Evolutionary conservation across 1,284 basidiomycete species (phyloP).

Genomic region (Sporisorium reilianum): DNA sequence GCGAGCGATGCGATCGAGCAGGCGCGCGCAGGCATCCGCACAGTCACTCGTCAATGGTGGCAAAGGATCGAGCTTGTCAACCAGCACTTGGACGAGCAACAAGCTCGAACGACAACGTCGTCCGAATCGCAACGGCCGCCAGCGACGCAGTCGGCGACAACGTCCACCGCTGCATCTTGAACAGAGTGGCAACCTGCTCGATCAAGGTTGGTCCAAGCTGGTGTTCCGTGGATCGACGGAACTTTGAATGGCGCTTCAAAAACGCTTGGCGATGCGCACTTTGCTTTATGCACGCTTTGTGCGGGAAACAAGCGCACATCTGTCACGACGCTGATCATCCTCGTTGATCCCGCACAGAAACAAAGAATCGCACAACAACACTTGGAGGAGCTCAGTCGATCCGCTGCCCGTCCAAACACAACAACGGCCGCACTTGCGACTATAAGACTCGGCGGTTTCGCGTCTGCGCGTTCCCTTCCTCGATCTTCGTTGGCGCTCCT

Average conservation of each 20-base stretch:
- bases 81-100: conserved; percentile 12
- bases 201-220: not conserved
- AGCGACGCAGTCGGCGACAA: not conserved
- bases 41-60: conserved; percentile 27
- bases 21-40: conserved; percentile 18
- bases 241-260: not conserved
- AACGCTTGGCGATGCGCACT: not conserved
- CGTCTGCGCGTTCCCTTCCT: not conserved
- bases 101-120: not conserved
- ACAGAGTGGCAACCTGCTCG: not conserved
- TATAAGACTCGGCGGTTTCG: not conserved
- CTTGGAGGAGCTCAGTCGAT: not conserved
- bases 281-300: too few species aligned
- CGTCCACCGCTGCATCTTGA: not conserved
- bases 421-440: not conserved
- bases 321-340: not conserved
- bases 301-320: too few species aligned
- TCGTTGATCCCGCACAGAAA: not conserved
- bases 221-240: not conserved
- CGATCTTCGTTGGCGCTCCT: not conserved
- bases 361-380: not conserved
- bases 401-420: not conserved
- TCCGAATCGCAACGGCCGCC: not conserved
- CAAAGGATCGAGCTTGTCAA: conserved; percentile 18
- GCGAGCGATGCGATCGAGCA: conserved; percentile 21